Percentiles rank a stretch among this genome's conserved stretches.
phyloP scores from a whole-genome alignment of 768 basidiomycete species.

The Mrakia hoshinonis region DNA sequence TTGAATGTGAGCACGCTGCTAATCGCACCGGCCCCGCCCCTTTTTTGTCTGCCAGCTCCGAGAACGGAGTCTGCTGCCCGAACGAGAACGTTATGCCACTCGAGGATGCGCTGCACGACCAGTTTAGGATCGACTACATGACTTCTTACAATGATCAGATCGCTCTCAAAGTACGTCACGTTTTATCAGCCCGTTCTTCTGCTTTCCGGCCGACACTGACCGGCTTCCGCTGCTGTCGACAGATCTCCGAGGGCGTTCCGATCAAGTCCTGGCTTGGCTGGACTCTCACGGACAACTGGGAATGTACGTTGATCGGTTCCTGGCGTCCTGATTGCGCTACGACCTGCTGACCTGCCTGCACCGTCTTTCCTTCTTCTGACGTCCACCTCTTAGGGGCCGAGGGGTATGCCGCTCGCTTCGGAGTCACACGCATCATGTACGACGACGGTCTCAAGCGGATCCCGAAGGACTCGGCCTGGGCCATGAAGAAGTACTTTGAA shows the following conservation, averaged over 20 bases:
- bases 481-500: background rate
- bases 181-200: background rate
- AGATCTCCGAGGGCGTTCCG: background rate
- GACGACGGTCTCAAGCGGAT: constrained; percentile 53
- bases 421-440: constrained; percentile 64
- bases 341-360: background rate
- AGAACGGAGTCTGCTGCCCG: constrained; percentile 35
- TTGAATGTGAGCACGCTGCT: no score
- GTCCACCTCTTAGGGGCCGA: constrained; percentile 38
- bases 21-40: no score
- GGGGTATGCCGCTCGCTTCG: constrained; percentile 59
- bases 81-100: constrained; percentile 31
- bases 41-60: constrained; percentile 9
- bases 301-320: background rate
- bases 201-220: background rate
- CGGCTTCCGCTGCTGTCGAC: background rate
- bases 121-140: constrained; percentile 34
- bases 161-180: background rate
- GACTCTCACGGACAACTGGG: constrained; percentile 1
- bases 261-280: constrained; percentile 6
- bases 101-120: constrained; percentile 35
- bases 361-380: background rate
- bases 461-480: constrained; percentile 52
- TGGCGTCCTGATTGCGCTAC: background rate
- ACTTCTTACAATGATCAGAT: constrained; percentile 30